Conservation (phyloP, 352 stramenopile genomes). For the Globisporangium polare region DNA sequence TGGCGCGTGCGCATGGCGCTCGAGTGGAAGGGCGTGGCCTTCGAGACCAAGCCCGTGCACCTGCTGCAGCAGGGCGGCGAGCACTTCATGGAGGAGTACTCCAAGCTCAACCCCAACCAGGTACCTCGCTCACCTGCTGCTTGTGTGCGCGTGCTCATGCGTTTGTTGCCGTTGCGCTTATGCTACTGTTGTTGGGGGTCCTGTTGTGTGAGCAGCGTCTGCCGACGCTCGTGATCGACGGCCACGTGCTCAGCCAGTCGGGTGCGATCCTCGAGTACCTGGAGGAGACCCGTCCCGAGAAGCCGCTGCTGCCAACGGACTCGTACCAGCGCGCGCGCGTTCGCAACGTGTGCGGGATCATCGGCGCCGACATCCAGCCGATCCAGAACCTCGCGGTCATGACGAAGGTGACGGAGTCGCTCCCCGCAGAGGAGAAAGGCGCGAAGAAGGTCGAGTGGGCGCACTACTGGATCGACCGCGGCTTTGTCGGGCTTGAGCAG, state of each 20-base stretch:
- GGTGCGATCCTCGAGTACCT: slow-evolving; percentile 93
- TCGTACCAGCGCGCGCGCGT: slow-evolving; percentile 63
- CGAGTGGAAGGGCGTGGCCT: slow-evolving; percentile 81
- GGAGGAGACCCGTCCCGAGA: slow-evolving; percentile 74
- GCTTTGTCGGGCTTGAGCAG: slow-evolving; percentile 82
- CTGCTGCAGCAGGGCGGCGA: slow-evolving; percentile 57
- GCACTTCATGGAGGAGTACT: slow-evolving; percentile 46
- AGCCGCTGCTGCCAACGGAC: slow-evolving; percentile 72
- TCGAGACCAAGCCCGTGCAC: slow-evolving; percentile 76
- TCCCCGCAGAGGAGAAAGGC: slow-evolving; percentile 49
- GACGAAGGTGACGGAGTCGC: slow-evolving; percentile 38
- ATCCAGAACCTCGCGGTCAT: slow-evolving; percentile 87
- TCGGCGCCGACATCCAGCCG: slow-evolving; percentile 90
- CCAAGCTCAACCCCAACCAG: slow-evolving; percentile 69
- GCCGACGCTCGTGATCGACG: slow-evolving; percentile 80
- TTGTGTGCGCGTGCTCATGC: neutral
- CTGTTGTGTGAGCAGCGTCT: slow-evolving; percentile 32
- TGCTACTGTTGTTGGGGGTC: neutral
- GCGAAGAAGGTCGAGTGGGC: slow-evolving; percentile 51
- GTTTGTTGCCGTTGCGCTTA: neutral
- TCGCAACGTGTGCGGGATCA: slow-evolving; percentile 86
- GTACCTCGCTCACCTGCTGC: too few species aligned
- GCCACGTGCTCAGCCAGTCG: slow-evolving; percentile 72
- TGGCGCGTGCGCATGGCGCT: slow-evolving; percentile 90
- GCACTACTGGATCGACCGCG: slow-evolving; percentile 72